Conservation (phyloP, 1,284 basidiomycete species). For the Chiua sp. region DNA sequence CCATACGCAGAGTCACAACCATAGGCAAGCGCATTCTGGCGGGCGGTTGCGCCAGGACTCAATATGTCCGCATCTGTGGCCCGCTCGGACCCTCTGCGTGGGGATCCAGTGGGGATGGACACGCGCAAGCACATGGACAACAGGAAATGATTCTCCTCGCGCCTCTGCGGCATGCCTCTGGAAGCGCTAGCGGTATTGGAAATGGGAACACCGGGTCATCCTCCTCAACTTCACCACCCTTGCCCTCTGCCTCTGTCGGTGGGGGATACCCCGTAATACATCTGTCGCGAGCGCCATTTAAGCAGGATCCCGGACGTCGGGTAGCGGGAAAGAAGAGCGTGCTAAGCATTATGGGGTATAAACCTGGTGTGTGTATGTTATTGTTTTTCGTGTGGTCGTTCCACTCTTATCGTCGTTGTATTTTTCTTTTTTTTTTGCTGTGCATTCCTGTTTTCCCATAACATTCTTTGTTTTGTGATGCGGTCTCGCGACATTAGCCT, state of each 20-base stretch:
- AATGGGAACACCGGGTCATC: slow-evolving; percentile 21
- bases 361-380: background rate
- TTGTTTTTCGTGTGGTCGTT: too few species aligned
- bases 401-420: too few species aligned
- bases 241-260: slow-evolving; percentile 17
- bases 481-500: too few species aligned
- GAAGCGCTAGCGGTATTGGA: slow-evolving; percentile 6
- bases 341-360: slow-evolving; percentile 56
- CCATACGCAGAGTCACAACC: slow-evolving; percentile 25
- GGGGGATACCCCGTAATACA: slow-evolving; percentile 40
- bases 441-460: too few species aligned
- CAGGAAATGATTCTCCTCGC: slow-evolving; percentile 62
- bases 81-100: slow-evolving; percentile 21
- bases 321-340: slow-evolving; percentile 61
- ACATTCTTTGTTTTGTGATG: too few species aligned
- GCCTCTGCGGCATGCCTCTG: slow-evolving; percentile 45
- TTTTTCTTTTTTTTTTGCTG: too few species aligned
- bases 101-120: slow-evolving; percentile 19
- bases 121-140: slow-evolving; percentile 23
- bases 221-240: slow-evolving; percentile 33
- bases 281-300: slow-evolving; percentile 33
- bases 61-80: slow-evolving; percentile 16
- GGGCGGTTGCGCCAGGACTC: slow-evolving; percentile 28
- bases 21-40: slow-evolving; percentile 19
- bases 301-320: slow-evolving; percentile 37